Evolutionary conservation across 129 eudicot species (phyloP).

Genomic region (Lonicera japonica): DNA sequence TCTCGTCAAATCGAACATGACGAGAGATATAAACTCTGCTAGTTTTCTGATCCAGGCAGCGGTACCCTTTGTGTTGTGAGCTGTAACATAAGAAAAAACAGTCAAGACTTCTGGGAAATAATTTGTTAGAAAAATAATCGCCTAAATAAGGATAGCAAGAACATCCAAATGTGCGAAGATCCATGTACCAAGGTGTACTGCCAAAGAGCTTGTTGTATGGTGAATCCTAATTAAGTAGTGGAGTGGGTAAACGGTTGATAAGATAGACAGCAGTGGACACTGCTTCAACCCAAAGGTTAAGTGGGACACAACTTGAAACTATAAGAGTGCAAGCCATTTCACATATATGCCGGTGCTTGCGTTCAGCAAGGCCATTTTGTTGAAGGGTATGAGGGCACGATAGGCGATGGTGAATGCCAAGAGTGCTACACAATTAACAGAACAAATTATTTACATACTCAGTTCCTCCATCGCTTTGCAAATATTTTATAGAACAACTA

Average conservation of each 20-base stretch:
- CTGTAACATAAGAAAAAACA: no score
- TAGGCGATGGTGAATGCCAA: not conserved
- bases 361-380: not conserved
- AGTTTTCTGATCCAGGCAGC: no score
- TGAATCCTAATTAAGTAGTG: not conserved
- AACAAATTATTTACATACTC: no score
- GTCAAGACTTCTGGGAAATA: no score
- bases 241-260: not conserved
- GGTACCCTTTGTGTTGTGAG: no score
- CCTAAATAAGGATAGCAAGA: not conserved
- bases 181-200: not conserved
- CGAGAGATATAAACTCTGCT: no score
- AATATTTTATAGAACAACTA: no score
- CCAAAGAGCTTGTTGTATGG: not conserved
- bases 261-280: not conserved
- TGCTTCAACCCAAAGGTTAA: not conserved
- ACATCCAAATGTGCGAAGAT: not conserved
- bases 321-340: not conserved
- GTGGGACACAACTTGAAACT: not conserved
- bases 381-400: not conserved
- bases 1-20: no score
- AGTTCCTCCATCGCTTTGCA: no score
- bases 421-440: no score
- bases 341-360: not conserved
- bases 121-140: no score